Base-by-base conservation (phyloP, 371 early-diverging fungal genomes). In the Choanephora cucurbitarum region DNA sequence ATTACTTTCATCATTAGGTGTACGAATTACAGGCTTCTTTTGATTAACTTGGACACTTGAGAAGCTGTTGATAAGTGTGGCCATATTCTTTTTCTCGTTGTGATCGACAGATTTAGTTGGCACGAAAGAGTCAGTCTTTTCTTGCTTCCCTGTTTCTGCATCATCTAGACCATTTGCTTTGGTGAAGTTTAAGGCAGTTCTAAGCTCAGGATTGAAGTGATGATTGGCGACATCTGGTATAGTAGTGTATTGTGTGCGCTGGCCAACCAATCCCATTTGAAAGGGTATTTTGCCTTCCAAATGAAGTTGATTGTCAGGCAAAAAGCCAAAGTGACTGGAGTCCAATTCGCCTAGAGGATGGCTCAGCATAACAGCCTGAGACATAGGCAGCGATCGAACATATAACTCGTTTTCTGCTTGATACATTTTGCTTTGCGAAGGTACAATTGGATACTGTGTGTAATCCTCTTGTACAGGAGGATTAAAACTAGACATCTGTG, bases 51-150 rank as follows among this genome's bases (percentile, higher is more conserved):
- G 55, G 22, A 52, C 41, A 21, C 60, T 60, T 1, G 72, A 57
- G 46, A 74, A 66, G 3, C 60, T 64, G 47, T 70, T 74, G 46
- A 66, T 40, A 24, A 74, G 40, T 1, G 71, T 73, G 24, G 67
- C 62, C 51, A 73, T 52, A 18, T 70, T 49, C 37, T 77, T 66
- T 54, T 77, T 73, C 6, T 71, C 67, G 7, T 69, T 61, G 23
- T 62, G 54, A 6, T 53, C 53, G n/a, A 50, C 41, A 15, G 47
- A 23, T 21, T 68, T 70, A 4, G 57, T 58, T 2, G 66, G 75
- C 19, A 52, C 62, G 53, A 59, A 57, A 0, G 66, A 59, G 15
- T 62, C 58, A 15, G 39, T 52, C 11, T 33, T 41, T 33, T 59
- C 63, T 22, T 64, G 49, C 19, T 63, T 68, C 22, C 53, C 49